Percentiles rank a stretch among this genome's conserved stretches.
Evolutionary conservation across 345 rosid species (phyloP).

Genomic region (Arabis hirsuta): DNA sequence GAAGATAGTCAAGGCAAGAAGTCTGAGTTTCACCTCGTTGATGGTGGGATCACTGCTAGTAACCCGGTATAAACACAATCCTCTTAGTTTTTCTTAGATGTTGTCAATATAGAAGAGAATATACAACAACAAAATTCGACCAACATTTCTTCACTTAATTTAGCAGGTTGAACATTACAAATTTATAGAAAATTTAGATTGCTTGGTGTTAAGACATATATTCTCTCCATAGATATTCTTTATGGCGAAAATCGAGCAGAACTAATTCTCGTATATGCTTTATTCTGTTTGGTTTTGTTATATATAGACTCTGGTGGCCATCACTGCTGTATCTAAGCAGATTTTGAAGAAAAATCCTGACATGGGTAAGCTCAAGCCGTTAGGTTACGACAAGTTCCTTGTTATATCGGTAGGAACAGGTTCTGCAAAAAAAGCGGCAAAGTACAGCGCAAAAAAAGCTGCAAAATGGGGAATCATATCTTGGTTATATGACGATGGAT

Average conservation of each 20-base stretch:
- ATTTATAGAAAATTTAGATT: no score
- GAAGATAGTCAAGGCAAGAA: conserved; percentile 48
- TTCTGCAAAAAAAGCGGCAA: conserved; percentile 40
- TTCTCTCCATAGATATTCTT: no score
- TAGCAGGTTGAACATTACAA: no score
- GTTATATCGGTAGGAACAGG: conserved; percentile 79
- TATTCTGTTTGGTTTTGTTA: conserved; percentile 15
- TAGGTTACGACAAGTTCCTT: conserved; percentile 55
- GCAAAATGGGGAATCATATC: conserved; percentile 69
- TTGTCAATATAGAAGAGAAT: no score
- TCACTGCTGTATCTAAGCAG: conserved; percentile 64
- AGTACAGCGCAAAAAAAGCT: conserved; percentile 52
- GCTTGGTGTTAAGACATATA: no score
- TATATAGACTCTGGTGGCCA: conserved; percentile 64
- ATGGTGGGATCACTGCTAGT: conserved; percentile 73
- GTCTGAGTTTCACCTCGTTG: conserved; percentile 67
- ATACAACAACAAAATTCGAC: no score
- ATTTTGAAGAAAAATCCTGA: conserved; percentile 55
- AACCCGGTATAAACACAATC: conserved; percentile 56
- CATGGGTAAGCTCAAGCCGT: conserved; percentile 45
- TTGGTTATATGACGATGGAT: conserved; percentile 60
- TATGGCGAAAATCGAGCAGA: no score
- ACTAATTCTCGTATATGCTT: background rate
- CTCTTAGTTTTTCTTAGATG: background rate
- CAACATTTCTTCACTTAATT: no score